Conservation (phyloP, 73 alveolate species). For the Tetrahymena borealis region DNA sequence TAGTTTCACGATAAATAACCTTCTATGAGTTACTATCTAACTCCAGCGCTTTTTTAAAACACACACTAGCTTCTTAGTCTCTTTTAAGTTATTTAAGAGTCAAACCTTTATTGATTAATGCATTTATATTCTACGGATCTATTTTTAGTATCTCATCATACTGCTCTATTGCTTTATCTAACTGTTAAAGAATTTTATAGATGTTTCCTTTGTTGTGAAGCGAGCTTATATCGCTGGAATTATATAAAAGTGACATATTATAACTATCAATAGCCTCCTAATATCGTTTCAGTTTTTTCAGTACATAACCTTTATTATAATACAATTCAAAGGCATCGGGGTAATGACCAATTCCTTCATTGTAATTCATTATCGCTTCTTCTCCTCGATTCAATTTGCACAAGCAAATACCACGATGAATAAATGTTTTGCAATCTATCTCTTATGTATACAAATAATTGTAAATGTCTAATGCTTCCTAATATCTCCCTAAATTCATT, state of each 20-base stretch:
- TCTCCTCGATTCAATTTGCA: not conserved
- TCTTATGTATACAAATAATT: not conserved
- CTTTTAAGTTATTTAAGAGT: not conserved
- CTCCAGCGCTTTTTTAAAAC: not conserved
- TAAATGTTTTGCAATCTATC: not conserved
- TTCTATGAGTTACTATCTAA: not conserved
- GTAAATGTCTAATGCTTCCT: not conserved
- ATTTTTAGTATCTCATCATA: not conserved
- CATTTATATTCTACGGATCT: not conserved
- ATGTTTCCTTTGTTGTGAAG: not conserved
- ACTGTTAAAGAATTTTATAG: not conserved
- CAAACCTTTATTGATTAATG: not conserved
- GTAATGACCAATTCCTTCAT: not conserved
- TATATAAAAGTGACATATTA: not conserved
- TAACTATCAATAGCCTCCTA: not conserved
- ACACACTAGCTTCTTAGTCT: not conserved
- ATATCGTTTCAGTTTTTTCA: not conserved
- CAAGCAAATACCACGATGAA: not conserved
- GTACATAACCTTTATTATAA: not conserved
- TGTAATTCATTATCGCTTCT: not conserved
- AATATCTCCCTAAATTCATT: not conserved
- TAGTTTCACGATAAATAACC: not conserved
- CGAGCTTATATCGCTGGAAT: not conserved
- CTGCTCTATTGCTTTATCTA: not conserved
- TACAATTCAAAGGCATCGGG: not conserved